These are phyloP conservation scores for Limonium bicolor DNA, from an alignment of 148 eudicot genomes.

Conservation along the genomic window DNA sequence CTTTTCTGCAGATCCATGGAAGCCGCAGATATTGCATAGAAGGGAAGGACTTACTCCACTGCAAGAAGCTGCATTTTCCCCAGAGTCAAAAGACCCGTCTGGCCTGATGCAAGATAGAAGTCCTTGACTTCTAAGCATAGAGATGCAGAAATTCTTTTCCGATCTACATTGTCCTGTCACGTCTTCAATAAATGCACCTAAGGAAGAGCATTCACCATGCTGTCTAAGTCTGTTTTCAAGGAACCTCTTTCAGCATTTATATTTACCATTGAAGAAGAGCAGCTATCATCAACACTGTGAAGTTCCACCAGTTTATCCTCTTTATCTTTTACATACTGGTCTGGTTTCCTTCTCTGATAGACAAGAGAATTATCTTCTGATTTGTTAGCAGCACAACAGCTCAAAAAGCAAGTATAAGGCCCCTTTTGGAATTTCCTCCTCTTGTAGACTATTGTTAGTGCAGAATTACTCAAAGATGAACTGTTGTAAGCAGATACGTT, in stretches of 20 bases:
- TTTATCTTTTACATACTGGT: slow-evolving; percentile 24
- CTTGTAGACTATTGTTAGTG: no score
- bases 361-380: no score
- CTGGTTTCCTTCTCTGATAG: no score
- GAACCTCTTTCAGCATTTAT: slow-evolving; percentile 31
- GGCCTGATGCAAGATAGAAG: slow-evolving; percentile 20
- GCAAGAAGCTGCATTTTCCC: slow-evolving; percentile 14
- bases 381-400: no score
- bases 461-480: no score
- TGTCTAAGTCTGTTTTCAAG: slow-evolving; percentile 46
- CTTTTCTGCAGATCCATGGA: slow-evolving; percentile 20
- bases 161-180: slow-evolving; percentile 25
- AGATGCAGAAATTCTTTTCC: slow-evolving; percentile 40
- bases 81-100: slow-evolving; percentile 7
- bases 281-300: slow-evolving; percentile 51
- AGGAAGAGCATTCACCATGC: slow-evolving; percentile 73
- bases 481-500: no score
- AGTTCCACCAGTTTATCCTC: slow-evolving; percentile 15
- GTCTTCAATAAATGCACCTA: slow-evolving; percentile 38
- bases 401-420: no score
- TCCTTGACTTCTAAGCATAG: slow-evolving; percentile 47
- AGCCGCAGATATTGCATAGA: slow-evolving; percentile 48
- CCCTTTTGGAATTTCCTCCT: no score
- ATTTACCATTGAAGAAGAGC: slow-evolving; percentile 69
- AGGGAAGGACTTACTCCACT: slow-evolving; percentile 17